These are phyloP conservation scores for Barnettozyma siamensis DNA, from an alignment of 805 yeast genomes.

Conservation along the genomic window DNA sequence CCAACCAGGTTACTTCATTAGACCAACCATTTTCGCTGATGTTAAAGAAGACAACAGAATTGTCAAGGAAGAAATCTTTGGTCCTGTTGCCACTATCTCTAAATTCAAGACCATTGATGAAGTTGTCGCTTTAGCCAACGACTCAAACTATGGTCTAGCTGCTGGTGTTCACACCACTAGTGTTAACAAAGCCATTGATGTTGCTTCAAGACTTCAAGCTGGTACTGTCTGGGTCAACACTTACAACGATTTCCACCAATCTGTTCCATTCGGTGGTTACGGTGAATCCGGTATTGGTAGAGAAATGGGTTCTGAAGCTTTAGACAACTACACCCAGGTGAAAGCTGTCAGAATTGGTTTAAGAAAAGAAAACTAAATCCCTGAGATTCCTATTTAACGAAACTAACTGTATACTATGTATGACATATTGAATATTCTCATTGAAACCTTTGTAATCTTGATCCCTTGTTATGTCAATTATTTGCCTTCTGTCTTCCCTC, in stretches of 20 bases:
- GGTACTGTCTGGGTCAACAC: conserved; percentile 94
- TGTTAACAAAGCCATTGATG: conserved; percentile 68
- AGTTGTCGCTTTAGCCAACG: conserved; percentile 72
- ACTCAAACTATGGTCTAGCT: conserved; percentile 78
- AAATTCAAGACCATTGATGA: conserved; percentile 83
- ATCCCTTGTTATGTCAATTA: too few relatives aligned
- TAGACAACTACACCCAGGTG: conserved; percentile 77
- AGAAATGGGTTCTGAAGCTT: conserved; percentile 86
- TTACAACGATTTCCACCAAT: conserved; percentile 80
- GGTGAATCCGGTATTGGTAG: conserved; percentile 90
- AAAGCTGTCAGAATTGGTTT: conserved; percentile 66
- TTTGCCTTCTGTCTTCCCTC: neutral
- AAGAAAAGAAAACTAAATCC: conserved; percentile 9
- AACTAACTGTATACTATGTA: neutral
- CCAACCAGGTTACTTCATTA: conserved; percentile 59
- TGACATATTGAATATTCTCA: neutral
- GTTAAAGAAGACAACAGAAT: conserved; percentile 62
- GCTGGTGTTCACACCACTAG: conserved; percentile 84
- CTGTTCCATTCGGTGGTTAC: conserved; percentile 91
- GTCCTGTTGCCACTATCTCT: conserved; percentile 83
- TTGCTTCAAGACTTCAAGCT: conserved; percentile 67
- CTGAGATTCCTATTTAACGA: neutral
- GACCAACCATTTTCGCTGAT: conserved; percentile 72
- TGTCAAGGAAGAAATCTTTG: conserved; percentile 78
- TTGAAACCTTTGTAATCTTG: neutral